phyloP scores from a whole-genome alignment of 1,284 basidiomycete genomes.

The Erythrobasidium hasegawianum region DNA sequence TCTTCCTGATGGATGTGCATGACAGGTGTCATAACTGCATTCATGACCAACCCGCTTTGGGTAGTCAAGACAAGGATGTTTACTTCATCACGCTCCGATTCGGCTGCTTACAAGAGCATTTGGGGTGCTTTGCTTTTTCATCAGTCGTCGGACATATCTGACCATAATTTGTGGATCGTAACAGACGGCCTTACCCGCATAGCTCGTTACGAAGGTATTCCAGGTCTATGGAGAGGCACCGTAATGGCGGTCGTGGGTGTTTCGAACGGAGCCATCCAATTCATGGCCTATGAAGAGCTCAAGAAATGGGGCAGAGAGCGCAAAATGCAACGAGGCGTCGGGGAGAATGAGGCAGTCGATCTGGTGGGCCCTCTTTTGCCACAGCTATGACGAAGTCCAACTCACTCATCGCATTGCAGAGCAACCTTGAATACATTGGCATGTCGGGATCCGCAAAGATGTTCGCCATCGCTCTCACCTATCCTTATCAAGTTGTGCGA shows the following conservation, averaged over 20 bases:
- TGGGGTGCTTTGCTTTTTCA: slow-evolving; percentile 60
- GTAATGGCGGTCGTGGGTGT: slow-evolving; percentile 87
- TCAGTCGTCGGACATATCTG: background rate
- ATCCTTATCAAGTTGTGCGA: slow-evolving; percentile 95
- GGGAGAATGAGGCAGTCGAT: slow-evolving; percentile 69
- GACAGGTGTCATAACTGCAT: slow-evolving; percentile 80
- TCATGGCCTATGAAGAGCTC: slow-evolving; percentile 94
- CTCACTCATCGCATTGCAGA: slow-evolving; percentile 55
- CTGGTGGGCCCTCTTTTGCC: slow-evolving; percentile 59
- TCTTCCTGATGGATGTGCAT: background rate
- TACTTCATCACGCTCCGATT: slow-evolving; percentile 65
- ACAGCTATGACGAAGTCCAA: background rate
- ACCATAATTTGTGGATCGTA: background rate
- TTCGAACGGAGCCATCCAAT: slow-evolving; percentile 91
- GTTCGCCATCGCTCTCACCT: slow-evolving; percentile 77
- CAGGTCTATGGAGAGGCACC: slow-evolving; percentile 83
- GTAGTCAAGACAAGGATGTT: slow-evolving; percentile 98
- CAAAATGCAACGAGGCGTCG: slow-evolving; percentile 62
- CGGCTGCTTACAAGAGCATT: slow-evolving; percentile 69
- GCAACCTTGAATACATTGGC: slow-evolving; percentile 84
- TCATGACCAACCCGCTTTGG: slow-evolving; percentile 98
- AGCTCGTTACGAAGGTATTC: slow-evolving; percentile 61
- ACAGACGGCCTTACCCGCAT: slow-evolving; percentile 70
- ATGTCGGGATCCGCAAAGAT: slow-evolving; percentile 91
- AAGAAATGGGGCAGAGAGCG: slow-evolving; percentile 80